phyloP scores from a whole-genome alignment of 768 basidiomycete genomes.

The Tulasnella sp. region DNA sequence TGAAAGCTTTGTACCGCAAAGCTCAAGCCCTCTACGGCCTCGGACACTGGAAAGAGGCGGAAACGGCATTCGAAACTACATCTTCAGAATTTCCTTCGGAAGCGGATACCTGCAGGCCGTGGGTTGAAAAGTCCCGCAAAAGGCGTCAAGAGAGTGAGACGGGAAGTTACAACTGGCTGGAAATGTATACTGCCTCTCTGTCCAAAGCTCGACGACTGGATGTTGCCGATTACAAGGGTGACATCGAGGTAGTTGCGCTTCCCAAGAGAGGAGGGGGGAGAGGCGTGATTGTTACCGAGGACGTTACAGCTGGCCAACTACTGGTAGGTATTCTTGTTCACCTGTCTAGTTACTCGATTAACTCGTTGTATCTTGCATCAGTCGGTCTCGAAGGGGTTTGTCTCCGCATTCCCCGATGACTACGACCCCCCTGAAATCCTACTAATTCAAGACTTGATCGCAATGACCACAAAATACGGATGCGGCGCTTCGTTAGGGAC shows the following conservation, averaged over 20 bases:
- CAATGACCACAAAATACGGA: conserved; percentile 27
- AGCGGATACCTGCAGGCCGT: conserved; percentile 7
- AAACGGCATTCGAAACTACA: conserved; percentile 24
- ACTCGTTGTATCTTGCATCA: not conserved
- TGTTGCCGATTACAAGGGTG: conserved; percentile 41
- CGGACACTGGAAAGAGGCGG: conserved; percentile 37
- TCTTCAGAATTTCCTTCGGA: conserved; percentile 27
- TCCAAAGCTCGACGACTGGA: conserved; percentile 36
- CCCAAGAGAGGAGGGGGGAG: conserved; percentile 41
- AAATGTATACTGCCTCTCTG: conserved; percentile 37
- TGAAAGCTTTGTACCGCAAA: conserved; percentile 42
- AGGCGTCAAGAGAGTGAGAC: conserved; percentile 39
- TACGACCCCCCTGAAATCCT: conserved; percentile 27
- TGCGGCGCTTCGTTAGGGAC: conserved; percentile 21
- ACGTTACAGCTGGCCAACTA: conserved; percentile 41
- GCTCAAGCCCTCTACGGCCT: conserved; percentile 39
- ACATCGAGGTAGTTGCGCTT: conserved; percentile 38
- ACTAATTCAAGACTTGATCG: conserved; percentile 33
- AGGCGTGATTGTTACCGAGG: conserved; percentile 40
- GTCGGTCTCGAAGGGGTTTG: conserved; percentile 43
- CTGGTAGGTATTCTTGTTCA: conserved; percentile 38
- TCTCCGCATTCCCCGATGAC: conserved; percentile 37
- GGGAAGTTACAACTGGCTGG: conserved; percentile 41
- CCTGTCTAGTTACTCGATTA: not conserved
- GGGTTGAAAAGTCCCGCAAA: conserved; percentile 38